A percentile compares a stretch with the other conserved stretches of the same genome.
phyloP scores from a whole-genome alignment of 75 land plant species.

The Adiantum capillusveneris region DNA sequence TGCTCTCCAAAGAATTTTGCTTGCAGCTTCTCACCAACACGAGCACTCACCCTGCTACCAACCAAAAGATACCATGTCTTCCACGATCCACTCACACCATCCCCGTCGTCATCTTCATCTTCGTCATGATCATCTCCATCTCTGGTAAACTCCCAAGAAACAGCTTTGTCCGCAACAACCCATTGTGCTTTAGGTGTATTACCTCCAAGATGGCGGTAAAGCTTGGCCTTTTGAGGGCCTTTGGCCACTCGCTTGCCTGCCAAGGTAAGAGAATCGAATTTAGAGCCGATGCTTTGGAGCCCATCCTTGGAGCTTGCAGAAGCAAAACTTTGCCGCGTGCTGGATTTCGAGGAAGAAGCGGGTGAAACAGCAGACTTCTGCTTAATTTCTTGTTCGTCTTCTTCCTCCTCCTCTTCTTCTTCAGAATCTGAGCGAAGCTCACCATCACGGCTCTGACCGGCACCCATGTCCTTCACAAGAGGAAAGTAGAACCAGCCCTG shows the following conservation, averaged over 20 bases:
- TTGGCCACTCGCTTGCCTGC: background rate
- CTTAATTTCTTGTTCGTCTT: background rate
- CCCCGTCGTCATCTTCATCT: conserved; percentile 14
- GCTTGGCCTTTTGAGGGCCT: conserved; percentile 34
- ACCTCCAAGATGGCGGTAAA: conserved; percentile 65
- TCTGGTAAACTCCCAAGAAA: conserved; percentile 37
- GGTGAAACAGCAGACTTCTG: background rate
- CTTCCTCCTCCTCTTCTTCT: conserved; percentile 14
- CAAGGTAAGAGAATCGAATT: background rate
- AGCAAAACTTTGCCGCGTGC: too few relatives aligned
- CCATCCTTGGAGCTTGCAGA: background rate
- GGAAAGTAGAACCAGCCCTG: too few relatives aligned
- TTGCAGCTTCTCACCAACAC: conserved; percentile 43
- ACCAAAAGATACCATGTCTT: conserved; percentile 43
- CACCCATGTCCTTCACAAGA: too few relatives aligned
- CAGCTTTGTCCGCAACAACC: conserved; percentile 59
- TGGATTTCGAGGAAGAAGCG: background rate
- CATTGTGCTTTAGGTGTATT: conserved; percentile 64
- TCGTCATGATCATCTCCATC: conserved; percentile 29
- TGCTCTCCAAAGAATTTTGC: conserved; percentile 68
- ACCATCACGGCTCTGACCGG: conserved; percentile 70
- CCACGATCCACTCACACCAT: background rate
- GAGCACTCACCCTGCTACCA: conserved; percentile 47
- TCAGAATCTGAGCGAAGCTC: conserved; percentile 52
- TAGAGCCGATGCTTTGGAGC: background rate